These are phyloP conservation scores for Oleoguttula mirabilis DNA, from an alignment of 495 filamentous ascomycete species.

Conservation along the genomic window DNA sequence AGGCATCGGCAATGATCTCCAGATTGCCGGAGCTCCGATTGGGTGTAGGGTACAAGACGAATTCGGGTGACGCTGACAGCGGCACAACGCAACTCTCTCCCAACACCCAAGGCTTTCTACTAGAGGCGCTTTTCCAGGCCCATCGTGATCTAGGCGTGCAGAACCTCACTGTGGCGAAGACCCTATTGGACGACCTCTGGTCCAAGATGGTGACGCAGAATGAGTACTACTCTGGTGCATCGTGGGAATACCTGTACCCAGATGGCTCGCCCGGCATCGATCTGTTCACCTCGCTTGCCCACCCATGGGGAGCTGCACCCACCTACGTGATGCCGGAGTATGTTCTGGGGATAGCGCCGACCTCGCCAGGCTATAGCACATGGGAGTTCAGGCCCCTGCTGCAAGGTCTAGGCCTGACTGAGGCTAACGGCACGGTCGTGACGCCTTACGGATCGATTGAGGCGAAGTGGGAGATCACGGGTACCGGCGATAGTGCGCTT, in stretches of 20 bases:
- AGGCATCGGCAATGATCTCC: slow-evolving; percentile 8
- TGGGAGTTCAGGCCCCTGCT: slow-evolving; percentile 9
- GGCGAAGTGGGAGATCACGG: slow-evolving; percentile 1
- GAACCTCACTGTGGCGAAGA: slow-evolving; percentile 4
- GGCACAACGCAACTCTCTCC: slow-evolving; percentile 22
- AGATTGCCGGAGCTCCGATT: slow-evolving; percentile 3
- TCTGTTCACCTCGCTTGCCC: slow-evolving; percentile 29
- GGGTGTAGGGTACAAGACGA: slow-evolving; percentile 19
- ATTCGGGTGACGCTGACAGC: slow-evolving; percentile 7
- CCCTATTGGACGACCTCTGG: slow-evolving; percentile 27
- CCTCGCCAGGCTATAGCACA: not conserved
- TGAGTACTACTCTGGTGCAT: slow-evolving; percentile 27
- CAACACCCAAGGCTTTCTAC: slow-evolving; percentile 25
- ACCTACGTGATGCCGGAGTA: slow-evolving; percentile 29
- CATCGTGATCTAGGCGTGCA: slow-evolving; percentile 8
- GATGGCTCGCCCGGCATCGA: slow-evolving; percentile 29
- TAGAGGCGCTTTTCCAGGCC: slow-evolving; percentile 17
- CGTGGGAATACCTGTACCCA: slow-evolving; percentile 31
- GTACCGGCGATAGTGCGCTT: not conserved
- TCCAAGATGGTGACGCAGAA: slow-evolving; percentile 27
- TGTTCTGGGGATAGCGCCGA: slow-evolving; percentile 7
- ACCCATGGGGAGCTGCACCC: slow-evolving; percentile 33
- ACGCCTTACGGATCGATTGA: slow-evolving; percentile 4
- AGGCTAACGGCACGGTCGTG: slow-evolving; percentile 5
- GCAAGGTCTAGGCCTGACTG: not conserved